Base-by-base conservation (phyloP, 1,139 yeast genomes). In the Tardiomyces depauwii region DNA sequence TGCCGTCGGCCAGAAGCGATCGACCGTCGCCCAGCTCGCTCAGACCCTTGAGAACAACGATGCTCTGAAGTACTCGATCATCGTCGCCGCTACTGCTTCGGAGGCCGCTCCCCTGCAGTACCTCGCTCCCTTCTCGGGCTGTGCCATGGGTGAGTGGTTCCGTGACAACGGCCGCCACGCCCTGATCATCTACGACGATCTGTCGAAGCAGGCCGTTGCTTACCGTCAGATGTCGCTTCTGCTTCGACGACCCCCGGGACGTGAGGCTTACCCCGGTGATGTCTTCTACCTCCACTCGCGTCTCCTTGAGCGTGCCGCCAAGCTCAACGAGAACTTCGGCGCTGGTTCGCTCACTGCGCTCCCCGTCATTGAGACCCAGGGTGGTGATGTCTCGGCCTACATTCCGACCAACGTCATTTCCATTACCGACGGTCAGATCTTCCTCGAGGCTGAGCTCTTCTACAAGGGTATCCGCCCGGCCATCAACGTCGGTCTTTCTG, bases 381-480 rank as follows among this genome's bases (percentile, higher is more conserved):
- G 96, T 81, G 96, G 96, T 82, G 96, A 87, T 82, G 96, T 87
- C 65, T 87, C 95, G 60, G 96, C 96, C 68, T 87, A 87, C 78
- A 87, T 87, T 71, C 95, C 96, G 72, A 87, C 95, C 69, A 87
- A 85, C 74, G 96, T 87, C 68, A 87, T 87, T 78, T 87, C 96
- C 74, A 87, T 87, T 71, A 88, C 96, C 53, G 96, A 87, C 70
- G 96, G 96, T 71, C 96, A 87, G 77, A 88, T 87, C 71, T 87
- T 88, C 93, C 82, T 88, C 80, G 96, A 88, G 79, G 94, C 97
- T 72, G 98, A 91, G 78, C 82, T 91, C 73, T 91, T 91, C 93
- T 88, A 91, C 91, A 91, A 89, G 82, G 98, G 98, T 88, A 89
- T 91, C 73, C 88, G 98, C 82, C 98, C 98, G 69, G 97, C 98